Conservation (phyloP, 208 protist genomes). For the Vickermania spadyakhi region DNA sequence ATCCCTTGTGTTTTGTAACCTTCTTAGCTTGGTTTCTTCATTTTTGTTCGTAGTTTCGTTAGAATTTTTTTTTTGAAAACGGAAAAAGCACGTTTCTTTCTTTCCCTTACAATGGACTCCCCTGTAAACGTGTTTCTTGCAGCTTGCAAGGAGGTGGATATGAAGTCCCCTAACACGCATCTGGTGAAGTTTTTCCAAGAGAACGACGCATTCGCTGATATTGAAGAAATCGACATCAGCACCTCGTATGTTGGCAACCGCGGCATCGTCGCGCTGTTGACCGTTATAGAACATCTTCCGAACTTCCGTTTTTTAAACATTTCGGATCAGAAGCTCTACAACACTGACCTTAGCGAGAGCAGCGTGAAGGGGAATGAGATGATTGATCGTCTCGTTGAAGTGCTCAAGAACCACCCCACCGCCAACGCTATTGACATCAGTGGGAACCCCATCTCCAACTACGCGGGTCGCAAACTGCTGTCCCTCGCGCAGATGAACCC, state of each 20-base stretch:
- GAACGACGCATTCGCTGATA: conserved; percentile 39
- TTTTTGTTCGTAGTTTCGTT: no score
- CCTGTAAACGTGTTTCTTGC: conserved; percentile 47
- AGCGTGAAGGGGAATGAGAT: conserved; percentile 82
- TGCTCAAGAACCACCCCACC: conserved; percentile 71
- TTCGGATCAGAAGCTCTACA: conserved; percentile 85
- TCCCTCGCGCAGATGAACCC: conserved; percentile 65
- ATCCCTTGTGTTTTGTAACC: no score
- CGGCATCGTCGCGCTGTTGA: conserved; percentile 71
- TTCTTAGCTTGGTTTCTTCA: no score
- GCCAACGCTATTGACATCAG: conserved; percentile 74
- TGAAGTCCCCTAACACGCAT: conserved; percentile 74
- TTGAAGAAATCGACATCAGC: conserved; percentile 80
- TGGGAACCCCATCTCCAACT: conserved; percentile 85
- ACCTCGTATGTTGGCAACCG: conserved; percentile 86
- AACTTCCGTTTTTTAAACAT: conserved; percentile 75
- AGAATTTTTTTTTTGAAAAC: no score
- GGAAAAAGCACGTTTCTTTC: no score
- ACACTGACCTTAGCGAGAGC: conserved; percentile 83
- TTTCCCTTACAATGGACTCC: conserved; percentile 20
- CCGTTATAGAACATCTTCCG: conserved; percentile 64
- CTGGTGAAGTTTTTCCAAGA: conserved; percentile 65
- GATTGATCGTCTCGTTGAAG: conserved; percentile 77
- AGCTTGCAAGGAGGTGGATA: conserved; percentile 66
- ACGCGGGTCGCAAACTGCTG: conserved; percentile 81